Evolutionary conservation across 2,329 filamentous ascomycete genomes (phyloP), one percentile per base, ranked within the genome.

Genomic region (Lecanosticta acicola): DNA sequence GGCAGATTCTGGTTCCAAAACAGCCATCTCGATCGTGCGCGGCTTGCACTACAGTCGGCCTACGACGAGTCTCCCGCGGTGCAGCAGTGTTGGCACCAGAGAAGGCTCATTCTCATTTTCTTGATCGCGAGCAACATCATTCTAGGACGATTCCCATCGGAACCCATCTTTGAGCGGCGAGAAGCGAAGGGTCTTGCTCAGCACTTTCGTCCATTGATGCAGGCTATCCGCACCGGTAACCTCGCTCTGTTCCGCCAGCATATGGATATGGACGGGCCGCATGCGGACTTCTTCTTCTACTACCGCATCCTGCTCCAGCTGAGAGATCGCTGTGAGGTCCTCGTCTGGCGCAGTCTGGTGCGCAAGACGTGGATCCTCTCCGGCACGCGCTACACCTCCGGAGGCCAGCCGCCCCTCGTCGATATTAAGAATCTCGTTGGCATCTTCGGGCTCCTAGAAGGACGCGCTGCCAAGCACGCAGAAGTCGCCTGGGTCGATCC

Each of bases 1-100:
- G 91, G 91, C 14, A 84, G 89, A 48, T 96, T 91, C 68, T 81
- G 90, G 61, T 88, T 94, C 64, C 81, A 86, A 53, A 90, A 87
- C 65, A 85, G 82, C 55, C 84, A 94, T 62, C 95, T 88, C 66
- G 80, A 79, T 51, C 82, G 85, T 19, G 88, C 90, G 0, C 80
- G 84, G 42, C 72, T 80, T 39, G 87, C 84, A 29, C 72, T 96
- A 4, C 79, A 94, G 59, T 76, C 83, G 19, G 87, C 91, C 2
- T 96, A 94, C 66, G 70, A 83, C 41, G 84, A 94, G 66, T 86
- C 87, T 54, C 78, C 80, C 11, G 48, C 59, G 1, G 50, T 52
- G 51, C 61, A 64, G n/a, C 65, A 68, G 44, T 75, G 70, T 36
- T 52, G 71, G 18, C 79, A 78, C 32, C 91, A 97, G 64, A 81